Evolutionary conservation across 208 protist species (phyloP).

Genomic region (Zelonia costaricensis): DNA sequence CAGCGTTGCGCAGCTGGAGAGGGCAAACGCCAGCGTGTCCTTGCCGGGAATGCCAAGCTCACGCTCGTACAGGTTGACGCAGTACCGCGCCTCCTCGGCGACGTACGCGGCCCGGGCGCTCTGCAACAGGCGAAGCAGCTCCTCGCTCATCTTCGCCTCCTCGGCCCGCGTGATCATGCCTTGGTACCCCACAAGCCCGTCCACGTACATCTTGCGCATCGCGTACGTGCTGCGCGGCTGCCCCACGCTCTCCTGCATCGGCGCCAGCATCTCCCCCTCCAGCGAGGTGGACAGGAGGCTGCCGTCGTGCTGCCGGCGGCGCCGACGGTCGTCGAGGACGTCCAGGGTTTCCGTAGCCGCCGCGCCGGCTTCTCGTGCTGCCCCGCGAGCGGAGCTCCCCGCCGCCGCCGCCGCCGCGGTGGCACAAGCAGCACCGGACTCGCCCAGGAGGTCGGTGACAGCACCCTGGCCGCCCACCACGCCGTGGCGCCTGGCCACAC

Average conservation of each 20-base stretch:
- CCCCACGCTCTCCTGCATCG: slow-evolving; percentile 61
- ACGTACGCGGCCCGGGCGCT: slow-evolving; percentile 77
- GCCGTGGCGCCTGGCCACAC: slow-evolving; percentile 25
- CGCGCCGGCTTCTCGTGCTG: neutral
- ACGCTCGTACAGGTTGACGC: slow-evolving; percentile 86
- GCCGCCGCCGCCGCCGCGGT: no score
- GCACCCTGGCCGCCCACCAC: neutral
- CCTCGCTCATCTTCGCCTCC: slow-evolving; percentile 70
- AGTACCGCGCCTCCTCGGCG: slow-evolving; percentile 88
- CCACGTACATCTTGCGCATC: slow-evolving; percentile 77
- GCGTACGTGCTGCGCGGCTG: slow-evolving; percentile 83
- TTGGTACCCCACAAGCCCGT: slow-evolving; percentile 79
- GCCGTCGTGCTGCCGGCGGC: slow-evolving; percentile 50
- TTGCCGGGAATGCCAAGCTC: slow-evolving; percentile 80
- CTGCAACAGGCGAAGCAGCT: slow-evolving; percentile 80
- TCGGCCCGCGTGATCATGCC: slow-evolving; percentile 80
- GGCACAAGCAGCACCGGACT: slow-evolving; percentile 7
- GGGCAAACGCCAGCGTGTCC: slow-evolving; percentile 84
- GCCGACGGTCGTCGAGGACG: slow-evolving; percentile 51
- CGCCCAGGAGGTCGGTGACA: slow-evolving; percentile 18
- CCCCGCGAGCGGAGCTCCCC: no score
- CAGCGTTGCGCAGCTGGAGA: slow-evolving; percentile 62
- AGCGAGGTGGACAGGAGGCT: slow-evolving; percentile 47
- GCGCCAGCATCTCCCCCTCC: slow-evolving; percentile 68
- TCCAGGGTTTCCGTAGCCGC: no score